phyloP scores from a whole-genome alignment of 2,329 filamentous ascomycete genomes.

The Lasiodiplodia citricola region DNA sequence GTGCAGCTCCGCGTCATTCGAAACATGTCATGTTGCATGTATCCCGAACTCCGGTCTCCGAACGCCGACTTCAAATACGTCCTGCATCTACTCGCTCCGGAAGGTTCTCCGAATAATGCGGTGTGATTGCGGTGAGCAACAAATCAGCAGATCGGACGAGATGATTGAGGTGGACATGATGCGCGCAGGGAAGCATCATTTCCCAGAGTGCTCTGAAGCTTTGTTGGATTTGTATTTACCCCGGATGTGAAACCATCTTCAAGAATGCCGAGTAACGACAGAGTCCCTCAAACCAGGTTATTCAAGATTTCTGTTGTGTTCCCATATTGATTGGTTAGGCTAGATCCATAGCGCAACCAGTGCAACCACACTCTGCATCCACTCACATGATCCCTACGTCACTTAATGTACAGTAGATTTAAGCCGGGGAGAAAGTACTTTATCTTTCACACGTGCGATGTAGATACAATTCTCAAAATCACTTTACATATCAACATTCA shows the following conservation, averaged over 20 bases:
- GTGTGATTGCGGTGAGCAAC: neutral
- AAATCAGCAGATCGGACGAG: neutral
- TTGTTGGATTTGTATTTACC: neutral
- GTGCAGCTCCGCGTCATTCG: neutral
- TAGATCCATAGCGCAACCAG: neutral
- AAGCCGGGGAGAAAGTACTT: neutral
- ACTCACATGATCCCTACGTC: neutral
- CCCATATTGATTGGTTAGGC: neutral
- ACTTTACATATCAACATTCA: no score
- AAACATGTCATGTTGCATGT: conserved; percentile 1
- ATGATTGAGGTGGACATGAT: neutral
- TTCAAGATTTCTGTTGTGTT: neutral
- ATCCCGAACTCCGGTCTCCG: neutral
- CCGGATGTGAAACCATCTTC: neutral
- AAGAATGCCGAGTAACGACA: neutral
- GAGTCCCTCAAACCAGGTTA: neutral
- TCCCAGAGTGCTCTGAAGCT: neutral
- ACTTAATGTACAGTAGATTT: neutral
- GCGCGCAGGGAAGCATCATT: neutral
- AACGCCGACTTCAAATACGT: neutral
- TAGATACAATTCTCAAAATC: no score
- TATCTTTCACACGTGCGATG: neutral
- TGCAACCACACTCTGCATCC: neutral
- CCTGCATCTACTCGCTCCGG: neutral
- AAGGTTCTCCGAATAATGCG: neutral